Evolutionary conservation across 2,329 filamentous ascomycete species (phyloP).

Genomic region (Lecanicillium sp.): DNA sequence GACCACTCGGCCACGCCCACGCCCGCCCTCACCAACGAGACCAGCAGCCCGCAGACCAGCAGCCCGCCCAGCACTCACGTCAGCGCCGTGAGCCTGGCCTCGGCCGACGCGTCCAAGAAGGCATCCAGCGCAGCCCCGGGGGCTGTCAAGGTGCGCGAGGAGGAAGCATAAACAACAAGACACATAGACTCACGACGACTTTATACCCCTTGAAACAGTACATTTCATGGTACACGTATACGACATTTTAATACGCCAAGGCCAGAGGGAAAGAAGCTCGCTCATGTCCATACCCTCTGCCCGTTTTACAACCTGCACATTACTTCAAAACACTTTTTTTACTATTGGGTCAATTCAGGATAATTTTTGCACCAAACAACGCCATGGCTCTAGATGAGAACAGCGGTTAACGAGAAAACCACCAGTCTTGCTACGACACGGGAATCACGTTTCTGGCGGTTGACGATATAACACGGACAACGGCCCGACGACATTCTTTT

Average conservation of each 20-base stretch:
- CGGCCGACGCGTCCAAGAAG: slow-evolving; percentile 25
- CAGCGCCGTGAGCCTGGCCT: slow-evolving; percentile 42
- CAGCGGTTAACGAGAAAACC: slow-evolving; percentile 9
- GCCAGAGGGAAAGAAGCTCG: slow-evolving; percentile 9
- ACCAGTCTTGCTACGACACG: slow-evolving; percentile 7
- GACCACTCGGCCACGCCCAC: slow-evolving; percentile 53
- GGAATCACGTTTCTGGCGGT: background rate
- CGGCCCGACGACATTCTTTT: too few relatives aligned
- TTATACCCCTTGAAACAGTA: slow-evolving; percentile 11
- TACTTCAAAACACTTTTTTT: slow-evolving; percentile 11
- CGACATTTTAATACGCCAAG: slow-evolving; percentile 18
- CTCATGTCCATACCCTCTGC: slow-evolving; percentile 13
- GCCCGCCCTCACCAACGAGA: slow-evolving; percentile 61
- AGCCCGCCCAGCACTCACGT: slow-evolving; percentile 58
- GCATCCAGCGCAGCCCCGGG: slow-evolving; percentile 14
- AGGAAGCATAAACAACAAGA: slow-evolving; percentile 24
- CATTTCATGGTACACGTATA: slow-evolving; percentile 17
- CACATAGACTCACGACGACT: slow-evolving; percentile 11
- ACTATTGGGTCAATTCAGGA: slow-evolving; percentile 12
- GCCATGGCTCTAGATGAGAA: slow-evolving; percentile 12
- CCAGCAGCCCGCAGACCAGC: slow-evolving; percentile 63
- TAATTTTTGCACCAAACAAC: slow-evolving; percentile 3
- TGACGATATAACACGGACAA: background rate
- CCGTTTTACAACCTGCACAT: slow-evolving; percentile 13
- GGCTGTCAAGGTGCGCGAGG: slow-evolving; percentile 23